These are phyloP conservation scores for Parastagonospora nodorum DNA, from an alignment of 2,329 filamentous ascomycete species.

Conservation along the genomic window DNA sequence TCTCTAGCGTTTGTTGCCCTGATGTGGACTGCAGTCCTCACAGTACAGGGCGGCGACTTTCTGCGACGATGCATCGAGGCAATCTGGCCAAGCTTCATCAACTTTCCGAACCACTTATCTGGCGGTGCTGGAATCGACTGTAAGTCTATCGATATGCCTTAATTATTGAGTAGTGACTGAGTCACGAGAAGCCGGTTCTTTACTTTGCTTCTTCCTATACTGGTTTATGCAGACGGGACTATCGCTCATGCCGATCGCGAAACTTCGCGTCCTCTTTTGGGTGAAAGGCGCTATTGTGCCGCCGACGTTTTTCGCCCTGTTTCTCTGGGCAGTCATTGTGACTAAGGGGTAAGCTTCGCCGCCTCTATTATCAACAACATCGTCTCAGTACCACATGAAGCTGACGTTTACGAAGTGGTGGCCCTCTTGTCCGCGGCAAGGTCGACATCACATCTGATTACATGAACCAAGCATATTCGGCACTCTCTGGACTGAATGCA, in stretches of 20 bases:
- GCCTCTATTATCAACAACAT: not conserved
- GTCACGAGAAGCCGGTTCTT: slow-evolving; percentile 46
- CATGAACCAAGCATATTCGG: slow-evolving; percentile 52
- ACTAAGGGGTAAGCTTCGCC: slow-evolving; percentile 41
- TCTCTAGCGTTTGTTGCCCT: slow-evolving; percentile 48
- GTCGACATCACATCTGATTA: slow-evolving; percentile 45
- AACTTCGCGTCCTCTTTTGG: slow-evolving; percentile 52
- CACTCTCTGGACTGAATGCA: slow-evolving; percentile 51
- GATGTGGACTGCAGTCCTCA: slow-evolving; percentile 56
- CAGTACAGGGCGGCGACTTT: slow-evolving; percentile 53
- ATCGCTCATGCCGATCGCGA: slow-evolving; percentile 51
- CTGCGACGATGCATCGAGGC: slow-evolving; percentile 53
- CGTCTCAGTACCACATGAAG: not conserved
- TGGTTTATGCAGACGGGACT: slow-evolving; percentile 55
- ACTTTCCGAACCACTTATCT: slow-evolving; percentile 47
- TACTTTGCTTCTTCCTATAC: slow-evolving; percentile 59
- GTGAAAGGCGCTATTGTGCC: slow-evolving; percentile 52
- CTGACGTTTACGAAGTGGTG: slow-evolving; percentile 28
- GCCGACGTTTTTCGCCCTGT: slow-evolving; percentile 51
- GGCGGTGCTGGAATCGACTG: slow-evolving; percentile 36
- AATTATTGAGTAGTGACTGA: not conserved
- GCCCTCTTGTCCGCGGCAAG: slow-evolving; percentile 48
- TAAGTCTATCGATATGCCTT: slow-evolving; percentile 7
- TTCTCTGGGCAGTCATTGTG: slow-evolving; percentile 52
- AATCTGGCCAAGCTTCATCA: slow-evolving; percentile 46